Base-by-base conservation (phyloP, 192 early-diverging fungal species). In the Rhizophagus clarus region DNA sequence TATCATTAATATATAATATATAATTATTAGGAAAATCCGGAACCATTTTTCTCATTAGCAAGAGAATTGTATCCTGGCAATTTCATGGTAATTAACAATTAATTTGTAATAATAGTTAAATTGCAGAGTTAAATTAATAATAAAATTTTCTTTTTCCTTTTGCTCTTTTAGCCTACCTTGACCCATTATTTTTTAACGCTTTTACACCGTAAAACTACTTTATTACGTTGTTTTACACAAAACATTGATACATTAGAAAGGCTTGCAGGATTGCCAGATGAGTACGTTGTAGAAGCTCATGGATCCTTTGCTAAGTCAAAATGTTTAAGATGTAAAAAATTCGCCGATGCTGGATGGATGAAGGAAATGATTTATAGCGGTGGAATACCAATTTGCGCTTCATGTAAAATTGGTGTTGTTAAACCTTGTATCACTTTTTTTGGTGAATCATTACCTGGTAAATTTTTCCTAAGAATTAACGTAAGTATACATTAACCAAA, bases 361-460 rank as follows among this genome's bases (percentile, higher is more conserved):
- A 84, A 84, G 49, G 86, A 87, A 67, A 79, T 82, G 69, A 88
- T 95, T 45, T 76, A 91, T 40, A 68, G 72, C 32, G 86, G 88
- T 32, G 82, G 87, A 42, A 90, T 96, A 22, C 95, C 96, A 7
- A 84, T 82, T 28, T 99, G 97, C 80, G 68, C 72, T 15, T 14
- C 64, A 17, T 97, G 97, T 83, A 70, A 68, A 56, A 61, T 79
- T 22, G 83, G 91, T 6, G 83, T 94, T 24, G 91, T 99, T 81
- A 99, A 99, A 80, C 97, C 96, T 11, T 92, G 97, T 77, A 98
- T 99, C 76, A 96, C 95, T 0, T 99, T 99, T 80, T 99, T 99
- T 86, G 96, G 97, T 24, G 95, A 99, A 83, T 81, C 84, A 24
- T 85, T 99, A 67, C 98, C 98, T 11, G 78, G 85, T 20, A 90